Evolutionary conservation across 2,329 filamentous ascomycete genomes (phyloP).

Genomic region (Aspergillus brunneoviolaceus): DNA sequence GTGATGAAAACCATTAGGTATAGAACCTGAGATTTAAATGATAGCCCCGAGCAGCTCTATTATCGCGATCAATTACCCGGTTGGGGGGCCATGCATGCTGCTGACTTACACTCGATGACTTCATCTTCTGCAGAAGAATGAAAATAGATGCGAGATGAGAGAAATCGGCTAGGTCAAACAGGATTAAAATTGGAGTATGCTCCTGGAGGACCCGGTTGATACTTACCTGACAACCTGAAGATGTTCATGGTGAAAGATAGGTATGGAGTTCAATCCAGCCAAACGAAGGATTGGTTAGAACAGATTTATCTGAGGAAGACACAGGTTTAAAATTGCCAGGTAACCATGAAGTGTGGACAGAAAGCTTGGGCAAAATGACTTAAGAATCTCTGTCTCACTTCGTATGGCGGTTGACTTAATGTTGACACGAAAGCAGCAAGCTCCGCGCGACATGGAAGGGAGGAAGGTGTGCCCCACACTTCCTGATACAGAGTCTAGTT

Average conservation of each 20-base stretch:
- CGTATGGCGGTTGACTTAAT: constrained; percentile 18
- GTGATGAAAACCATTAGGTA: constrained; percentile 94
- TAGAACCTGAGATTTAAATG: constrained; percentile 96
- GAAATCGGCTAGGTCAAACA: constrained; percentile 69
- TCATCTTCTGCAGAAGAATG: constrained; percentile 96
- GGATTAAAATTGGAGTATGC: neutral
- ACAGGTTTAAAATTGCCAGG: neutral
- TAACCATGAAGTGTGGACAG: neutral
- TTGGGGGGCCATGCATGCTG: neutral
- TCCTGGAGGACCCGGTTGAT: neutral
- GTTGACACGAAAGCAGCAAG: constrained; percentile 44
- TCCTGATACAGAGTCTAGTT: constrained; percentile 1
- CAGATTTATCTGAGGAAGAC: neutral
- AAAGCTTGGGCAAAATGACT: neutral
- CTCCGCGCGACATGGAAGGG: constrained; percentile 19
- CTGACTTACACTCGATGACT: constrained; percentile 75
- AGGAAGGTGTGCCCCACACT: constrained; percentile 14
- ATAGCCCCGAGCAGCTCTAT: constrained; percentile 94
- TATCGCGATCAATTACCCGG: neutral
- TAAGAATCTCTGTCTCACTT: neutral
- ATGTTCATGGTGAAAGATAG: constrained; percentile 60
- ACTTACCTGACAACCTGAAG: constrained; percentile 65
- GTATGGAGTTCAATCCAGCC: too few relatives aligned
- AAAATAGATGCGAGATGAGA: constrained; percentile 93
- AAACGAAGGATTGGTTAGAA: too few relatives aligned